Evolutionary conservation across 2,329 filamentous ascomycete species (phyloP).

Genomic region (Aspergillus tubingensis): DNA sequence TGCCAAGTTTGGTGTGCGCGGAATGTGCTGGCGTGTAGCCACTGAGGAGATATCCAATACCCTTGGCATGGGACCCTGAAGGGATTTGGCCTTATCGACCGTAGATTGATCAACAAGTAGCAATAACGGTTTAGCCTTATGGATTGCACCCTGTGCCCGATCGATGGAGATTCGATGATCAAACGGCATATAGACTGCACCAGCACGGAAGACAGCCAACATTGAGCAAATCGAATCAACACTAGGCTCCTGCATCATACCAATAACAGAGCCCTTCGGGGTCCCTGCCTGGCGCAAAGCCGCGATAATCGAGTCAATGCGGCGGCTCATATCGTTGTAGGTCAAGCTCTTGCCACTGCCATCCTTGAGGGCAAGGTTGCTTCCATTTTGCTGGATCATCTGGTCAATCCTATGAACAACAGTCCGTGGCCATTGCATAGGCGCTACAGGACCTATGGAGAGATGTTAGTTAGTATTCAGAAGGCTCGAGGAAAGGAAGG

Average conservation of each 20-base stretch:
- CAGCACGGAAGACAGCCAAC: constrained; percentile 25
- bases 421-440: neutral
- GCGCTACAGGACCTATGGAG: neutral
- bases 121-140: too few relatives aligned
- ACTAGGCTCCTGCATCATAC: neutral
- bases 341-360: neutral
- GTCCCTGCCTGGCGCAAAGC: neutral
- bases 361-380: neutral
- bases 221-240: constrained; percentile 1
- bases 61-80: neutral
- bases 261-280: neutral
- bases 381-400: too few relatives aligned
- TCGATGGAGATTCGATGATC: constrained; percentile 29
- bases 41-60: neutral
- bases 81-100: neutral
- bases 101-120: too few relatives aligned
- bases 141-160: neutral
- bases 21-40: neutral
- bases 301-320: neutral
- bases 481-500: too few relatives aligned
- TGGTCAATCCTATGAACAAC: neutral
- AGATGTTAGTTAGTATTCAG: neutral
- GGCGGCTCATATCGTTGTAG: neutral
- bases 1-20: neutral
- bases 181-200: constrained; percentile 39